Base-by-base conservation (phyloP, 1,284 basidiomycete genomes). In the Trichosporon asahii region DNA sequence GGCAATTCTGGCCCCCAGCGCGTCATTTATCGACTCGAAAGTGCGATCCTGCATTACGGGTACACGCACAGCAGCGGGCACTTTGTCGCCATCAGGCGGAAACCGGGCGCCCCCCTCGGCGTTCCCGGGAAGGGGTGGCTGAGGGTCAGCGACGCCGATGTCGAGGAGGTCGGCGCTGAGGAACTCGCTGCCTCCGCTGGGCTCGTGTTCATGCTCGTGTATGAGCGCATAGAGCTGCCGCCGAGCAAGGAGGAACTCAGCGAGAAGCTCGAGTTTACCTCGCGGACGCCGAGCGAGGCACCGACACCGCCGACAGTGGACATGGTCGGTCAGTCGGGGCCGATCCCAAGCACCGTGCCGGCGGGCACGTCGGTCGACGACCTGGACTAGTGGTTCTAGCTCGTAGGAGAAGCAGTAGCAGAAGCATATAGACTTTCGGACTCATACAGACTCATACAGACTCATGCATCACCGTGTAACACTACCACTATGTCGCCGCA, bases 31-130 rank as follows among this genome's bases (percentile, higher is more conserved):
- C 88, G 92, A 44, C 88, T 97, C 31, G 83, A 89, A 2, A 89
- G 91, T 11, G 88, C 92, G 31, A 93, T 97, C 9, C 92, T 93
- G 76, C 94, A 97, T 83, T 94, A 90, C 79, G 94, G 94, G 21
- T 82, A 80, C 68, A 88, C 89, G 70, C 93, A 95, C 78, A 90
- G 89, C 6, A 95, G 91, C 77, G 94, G 95, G 1, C 95, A 97
- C 81, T 97, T 95, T 79, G 88, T 96, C 72, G 93, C 91, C 74
- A 95, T 89, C 80, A 86, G 94, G n/a, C 86, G 94, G 46, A 91
- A 90, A 81, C 93, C 93, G 4, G 21, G 55, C 65, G 60, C 90
- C 1, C 57, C 67, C 33, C 71, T 60, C n/a, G 70, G 64, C n/a
- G 60, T 73, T 0, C 77, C 77, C 0, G 79, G 81, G 0, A 77